phyloP scores from a whole-genome alignment of 805 yeast species.

The Suhomyces canberraensis region DNA sequence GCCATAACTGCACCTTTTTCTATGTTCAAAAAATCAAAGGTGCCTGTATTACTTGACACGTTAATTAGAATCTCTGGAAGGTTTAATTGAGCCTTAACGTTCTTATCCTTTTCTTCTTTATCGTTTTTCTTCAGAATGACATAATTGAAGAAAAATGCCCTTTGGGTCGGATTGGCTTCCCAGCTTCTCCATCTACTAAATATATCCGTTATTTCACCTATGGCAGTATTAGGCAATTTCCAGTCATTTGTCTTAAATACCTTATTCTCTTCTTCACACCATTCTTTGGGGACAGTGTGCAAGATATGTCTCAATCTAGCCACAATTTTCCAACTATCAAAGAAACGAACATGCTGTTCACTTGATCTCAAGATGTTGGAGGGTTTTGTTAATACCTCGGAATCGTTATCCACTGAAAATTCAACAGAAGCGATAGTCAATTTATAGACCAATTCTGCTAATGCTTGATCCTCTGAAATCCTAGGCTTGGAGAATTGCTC shows the following conservation, averaged over 20 bases:
- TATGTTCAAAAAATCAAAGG: conserved; percentile 15
- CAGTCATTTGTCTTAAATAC: conserved; percentile 31
- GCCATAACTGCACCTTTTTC: conserved; percentile 8
- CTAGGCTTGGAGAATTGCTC: conserved; percentile 14
- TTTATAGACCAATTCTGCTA: conserved; percentile 40
- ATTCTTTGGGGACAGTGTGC: conserved; percentile 51
- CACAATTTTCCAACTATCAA: conserved; percentile 84
- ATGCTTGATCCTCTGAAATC: conserved; percentile 7
- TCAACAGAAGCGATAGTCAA: conserved; percentile 38
- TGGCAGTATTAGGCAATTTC: conserved; percentile 51
- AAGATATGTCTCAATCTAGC: conserved; percentile 75
- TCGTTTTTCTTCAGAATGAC: conserved; percentile 6
- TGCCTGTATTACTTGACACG: not conserved
- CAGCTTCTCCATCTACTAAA: conserved; percentile 86
- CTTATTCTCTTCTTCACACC: conserved; percentile 39
- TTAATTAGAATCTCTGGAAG: conserved; percentile 7
- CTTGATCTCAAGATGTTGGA: conserved; percentile 69
- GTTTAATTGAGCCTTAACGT: conserved; percentile 1
- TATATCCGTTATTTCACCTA: conserved; percentile 49
- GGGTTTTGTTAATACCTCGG: conserved; percentile 86
- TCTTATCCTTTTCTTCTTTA: not conserved
- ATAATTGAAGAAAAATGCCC: conserved; percentile 49
- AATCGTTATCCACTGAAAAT: conserved; percentile 68
- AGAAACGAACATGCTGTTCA: conserved; percentile 69
- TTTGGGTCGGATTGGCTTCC: conserved; percentile 72